Evolutionary conservation across 2,329 filamentous ascomycete species (phyloP).

Genomic region (Claviceps sp.): DNA sequence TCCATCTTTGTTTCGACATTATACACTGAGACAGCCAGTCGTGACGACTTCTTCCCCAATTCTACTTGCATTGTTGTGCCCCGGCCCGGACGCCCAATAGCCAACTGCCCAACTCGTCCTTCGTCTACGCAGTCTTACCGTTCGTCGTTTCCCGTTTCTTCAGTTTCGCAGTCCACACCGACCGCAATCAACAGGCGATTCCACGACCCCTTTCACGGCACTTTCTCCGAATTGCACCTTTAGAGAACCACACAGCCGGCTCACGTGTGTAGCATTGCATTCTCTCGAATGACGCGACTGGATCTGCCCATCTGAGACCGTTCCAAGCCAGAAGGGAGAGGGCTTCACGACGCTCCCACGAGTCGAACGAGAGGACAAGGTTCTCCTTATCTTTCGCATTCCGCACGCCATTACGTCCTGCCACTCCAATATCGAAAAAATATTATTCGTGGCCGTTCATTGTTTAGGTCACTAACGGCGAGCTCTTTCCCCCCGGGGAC

Average conservation of each 20-base stretch:
- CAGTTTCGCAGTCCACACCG: background rate
- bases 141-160: too few relatives aligned
- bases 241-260: background rate
- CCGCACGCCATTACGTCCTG: background rate
- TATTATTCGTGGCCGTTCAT: background rate
- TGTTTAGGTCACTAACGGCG: conserved; percentile 1
- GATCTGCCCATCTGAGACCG: conserved; percentile 6
- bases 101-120: background rate
- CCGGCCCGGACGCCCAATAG: background rate
- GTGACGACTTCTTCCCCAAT: background rate
- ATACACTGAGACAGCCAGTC: background rate
- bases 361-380: conserved; percentile 4
- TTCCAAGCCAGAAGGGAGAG: conserved; percentile 6
- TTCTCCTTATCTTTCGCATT: conserved; percentile 1
- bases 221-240: background rate
- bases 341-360: background rate
- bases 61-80: background rate
- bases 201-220: background rate
- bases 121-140: background rate
- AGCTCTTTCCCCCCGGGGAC: conserved; percentile 3
- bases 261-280: conserved; percentile 1
- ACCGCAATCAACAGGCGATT: background rate
- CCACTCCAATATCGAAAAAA: conserved; percentile 1
- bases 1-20: background rate
- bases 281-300: conserved; percentile 8